phyloP scores from a whole-genome alignment of 495 filamentous ascomycete genomes.

The Astrocystis sublimbata region DNA sequence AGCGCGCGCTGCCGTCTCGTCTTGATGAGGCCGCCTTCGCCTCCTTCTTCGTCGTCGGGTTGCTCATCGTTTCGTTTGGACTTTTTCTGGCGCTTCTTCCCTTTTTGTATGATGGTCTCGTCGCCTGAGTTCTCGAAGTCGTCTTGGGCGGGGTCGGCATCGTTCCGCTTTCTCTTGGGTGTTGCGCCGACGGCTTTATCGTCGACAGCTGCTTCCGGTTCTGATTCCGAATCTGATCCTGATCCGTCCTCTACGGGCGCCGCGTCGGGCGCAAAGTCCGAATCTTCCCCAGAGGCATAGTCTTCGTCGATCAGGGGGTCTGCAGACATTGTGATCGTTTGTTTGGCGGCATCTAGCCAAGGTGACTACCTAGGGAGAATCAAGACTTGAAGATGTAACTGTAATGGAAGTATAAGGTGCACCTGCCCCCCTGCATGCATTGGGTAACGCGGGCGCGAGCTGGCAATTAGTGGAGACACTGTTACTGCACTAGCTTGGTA shows the following conservation, averaged over 20 bases:
- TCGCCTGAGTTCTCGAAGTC: constrained; percentile 71
- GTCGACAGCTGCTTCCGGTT: constrained; percentile 35
- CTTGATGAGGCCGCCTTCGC: constrained; percentile 78
- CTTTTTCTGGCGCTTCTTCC: constrained; percentile 58
- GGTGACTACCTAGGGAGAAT: too few relatives aligned
- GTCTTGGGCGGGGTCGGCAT: constrained; percentile 44
- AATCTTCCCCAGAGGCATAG: constrained; percentile 73
- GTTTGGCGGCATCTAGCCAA: background rate
- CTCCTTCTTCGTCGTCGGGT: constrained; percentile 58
- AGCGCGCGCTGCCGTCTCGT: constrained; percentile 70
- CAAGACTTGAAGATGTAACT: too few relatives aligned
- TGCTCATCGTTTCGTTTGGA: constrained; percentile 46
- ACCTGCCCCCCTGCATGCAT: too few relatives aligned
- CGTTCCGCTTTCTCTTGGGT: constrained; percentile 40
- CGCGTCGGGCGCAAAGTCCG: constrained; percentile 68
- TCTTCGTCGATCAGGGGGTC: constrained; percentile 48
- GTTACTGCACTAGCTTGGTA: too few relatives aligned
- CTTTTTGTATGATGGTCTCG: constrained; percentile 68
- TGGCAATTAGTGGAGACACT: too few relatives aligned
- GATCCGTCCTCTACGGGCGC: constrained; percentile 51
- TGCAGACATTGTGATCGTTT: constrained; percentile 17
- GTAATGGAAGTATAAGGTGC: too few relatives aligned
- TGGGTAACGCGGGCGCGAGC: too few relatives aligned
- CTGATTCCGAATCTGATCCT: constrained; percentile 38
- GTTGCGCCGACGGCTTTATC: constrained; percentile 17